Conservation (phyloP, 495 filamentous ascomycete species). For the Penicillium ucsense region DNA sequence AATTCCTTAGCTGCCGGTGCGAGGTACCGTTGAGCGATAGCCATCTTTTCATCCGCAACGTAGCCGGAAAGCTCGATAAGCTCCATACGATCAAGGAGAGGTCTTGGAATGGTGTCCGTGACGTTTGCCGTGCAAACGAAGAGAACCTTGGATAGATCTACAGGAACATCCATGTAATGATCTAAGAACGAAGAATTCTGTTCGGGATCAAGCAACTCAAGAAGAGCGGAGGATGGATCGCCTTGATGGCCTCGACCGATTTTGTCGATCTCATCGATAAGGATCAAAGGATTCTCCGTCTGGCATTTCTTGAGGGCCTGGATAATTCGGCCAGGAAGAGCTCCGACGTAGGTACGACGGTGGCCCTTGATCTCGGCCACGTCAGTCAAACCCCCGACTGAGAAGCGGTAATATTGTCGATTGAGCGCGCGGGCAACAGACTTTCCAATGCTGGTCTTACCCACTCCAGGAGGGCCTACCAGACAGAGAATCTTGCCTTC, state of each 20-base stretch:
- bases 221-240: slow-evolving; percentile 86
- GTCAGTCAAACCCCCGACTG: slow-evolving; percentile 91
- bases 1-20: slow-evolving; percentile 85
- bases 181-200: slow-evolving; percentile 97
- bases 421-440: slow-evolving; percentile 92
- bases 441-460: slow-evolving; percentile 98
- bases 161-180: slow-evolving; percentile 98
- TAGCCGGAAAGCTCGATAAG: slow-evolving; percentile 95
- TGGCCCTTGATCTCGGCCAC: slow-evolving; percentile 99
- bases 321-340: slow-evolving; percentile 90
- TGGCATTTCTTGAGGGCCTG: slow-evolving; percentile 99
- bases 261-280: slow-evolving; percentile 98
- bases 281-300: slow-evolving; percentile 91
- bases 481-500: slow-evolving; percentile 99
- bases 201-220: slow-evolving; percentile 93
- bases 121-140: slow-evolving; percentile 99
- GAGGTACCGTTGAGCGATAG: slow-evolving; percentile 89
- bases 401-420: slow-evolving; percentile 95
- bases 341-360: slow-evolving; percentile 91
- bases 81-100: slow-evolving; percentile 95
- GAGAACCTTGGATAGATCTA: slow-evolving; percentile 94
- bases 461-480: slow-evolving; percentile 91
- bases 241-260: slow-evolving; percentile 93
- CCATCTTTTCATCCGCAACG: slow-evolving; percentile 98
- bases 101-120: slow-evolving; percentile 95